Conservation (phyloP, 2,329 filamentous ascomycete genomes). For the Tolypocladium ovalisporum region DNA sequence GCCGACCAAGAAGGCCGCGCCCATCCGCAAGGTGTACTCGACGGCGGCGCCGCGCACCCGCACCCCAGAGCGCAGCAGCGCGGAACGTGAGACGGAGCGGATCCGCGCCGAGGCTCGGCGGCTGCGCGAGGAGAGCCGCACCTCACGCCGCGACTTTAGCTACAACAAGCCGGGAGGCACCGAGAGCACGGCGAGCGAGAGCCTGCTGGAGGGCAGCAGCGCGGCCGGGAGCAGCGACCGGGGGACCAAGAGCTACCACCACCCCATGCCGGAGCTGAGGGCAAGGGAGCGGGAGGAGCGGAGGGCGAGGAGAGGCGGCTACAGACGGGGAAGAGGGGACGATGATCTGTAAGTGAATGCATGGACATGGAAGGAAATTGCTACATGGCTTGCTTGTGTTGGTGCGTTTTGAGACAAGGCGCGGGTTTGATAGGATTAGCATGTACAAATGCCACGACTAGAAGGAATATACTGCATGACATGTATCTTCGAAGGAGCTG, state of each 20-base stretch:
- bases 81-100: constrained; percentile 39
- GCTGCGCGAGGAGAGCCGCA: constrained; percentile 41
- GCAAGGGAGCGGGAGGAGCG: constrained; percentile 21
- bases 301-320: constrained; percentile 21
- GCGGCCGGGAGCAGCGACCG: constrained; percentile 29
- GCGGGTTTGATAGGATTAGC: neutral
- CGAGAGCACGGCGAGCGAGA: constrained; percentile 21
- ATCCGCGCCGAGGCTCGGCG: constrained; percentile 45
- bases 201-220: constrained; percentile 10
- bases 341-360: constrained; percentile 10
- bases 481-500: neutral
- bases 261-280: constrained; percentile 41
- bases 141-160: constrained; percentile 38
- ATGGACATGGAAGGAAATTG: neutral
- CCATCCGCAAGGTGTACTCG: constrained; percentile 52
- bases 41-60: constrained; percentile 32
- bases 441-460: neutral
- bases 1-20: constrained; percentile 29
- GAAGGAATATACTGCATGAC: neutral
- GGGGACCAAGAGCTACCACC: constrained; percentile 47
- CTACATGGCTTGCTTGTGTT: neutral
- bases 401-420: neutral
- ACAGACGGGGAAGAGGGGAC: constrained; percentile 20
- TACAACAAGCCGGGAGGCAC: constrained; percentile 33
- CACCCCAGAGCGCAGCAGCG: constrained; percentile 20